phyloP scores from a whole-genome alignment of 495 filamentous ascomycete genomes.

The Sporormia fimetaria region DNA sequence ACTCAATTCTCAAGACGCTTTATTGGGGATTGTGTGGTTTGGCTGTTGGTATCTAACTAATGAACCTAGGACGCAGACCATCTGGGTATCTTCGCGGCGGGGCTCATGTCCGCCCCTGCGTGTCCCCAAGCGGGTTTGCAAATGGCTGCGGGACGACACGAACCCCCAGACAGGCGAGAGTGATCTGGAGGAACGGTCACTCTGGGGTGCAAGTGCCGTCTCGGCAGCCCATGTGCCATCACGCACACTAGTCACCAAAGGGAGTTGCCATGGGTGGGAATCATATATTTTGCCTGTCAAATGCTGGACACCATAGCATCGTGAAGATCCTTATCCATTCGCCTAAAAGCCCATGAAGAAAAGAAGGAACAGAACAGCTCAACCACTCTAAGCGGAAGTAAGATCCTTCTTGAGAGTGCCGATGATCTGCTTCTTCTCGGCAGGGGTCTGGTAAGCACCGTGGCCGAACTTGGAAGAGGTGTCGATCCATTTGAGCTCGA shows the following conservation, averaged over 20 bases:
- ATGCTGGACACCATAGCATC: slow-evolving; percentile 9
- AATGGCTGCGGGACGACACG: no score
- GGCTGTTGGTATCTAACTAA: no score
- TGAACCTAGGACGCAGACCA: no score
- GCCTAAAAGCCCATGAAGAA: slow-evolving; percentile 21
- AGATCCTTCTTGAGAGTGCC: slow-evolving; percentile 99
- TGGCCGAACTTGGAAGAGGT: slow-evolving; percentile 99
- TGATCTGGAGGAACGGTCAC: no score
- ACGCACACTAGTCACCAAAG: not conserved
- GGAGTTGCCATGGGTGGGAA: slow-evolving; percentile 24
- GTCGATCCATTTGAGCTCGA: slow-evolving; percentile 99
- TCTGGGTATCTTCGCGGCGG: no score
- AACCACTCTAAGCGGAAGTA: slow-evolving; percentile 48
- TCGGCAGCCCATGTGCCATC: not conserved
- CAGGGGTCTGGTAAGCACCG: slow-evolving; percentile 96
- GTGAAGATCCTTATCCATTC: slow-evolving; percentile 15
- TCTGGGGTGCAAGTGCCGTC: no score
- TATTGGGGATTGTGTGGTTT: no score
- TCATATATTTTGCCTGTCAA: slow-evolving; percentile 16
- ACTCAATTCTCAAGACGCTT: no score
- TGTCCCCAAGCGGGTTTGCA: no score
- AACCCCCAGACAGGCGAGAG: no score
- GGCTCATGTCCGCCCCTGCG: no score
- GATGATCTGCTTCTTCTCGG: slow-evolving; percentile 90
- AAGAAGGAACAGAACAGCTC: slow-evolving; percentile 13